Base-by-base conservation (phyloP, 371 early-diverging fungal genomes). In the Zancudomyces culisetae region DNA sequence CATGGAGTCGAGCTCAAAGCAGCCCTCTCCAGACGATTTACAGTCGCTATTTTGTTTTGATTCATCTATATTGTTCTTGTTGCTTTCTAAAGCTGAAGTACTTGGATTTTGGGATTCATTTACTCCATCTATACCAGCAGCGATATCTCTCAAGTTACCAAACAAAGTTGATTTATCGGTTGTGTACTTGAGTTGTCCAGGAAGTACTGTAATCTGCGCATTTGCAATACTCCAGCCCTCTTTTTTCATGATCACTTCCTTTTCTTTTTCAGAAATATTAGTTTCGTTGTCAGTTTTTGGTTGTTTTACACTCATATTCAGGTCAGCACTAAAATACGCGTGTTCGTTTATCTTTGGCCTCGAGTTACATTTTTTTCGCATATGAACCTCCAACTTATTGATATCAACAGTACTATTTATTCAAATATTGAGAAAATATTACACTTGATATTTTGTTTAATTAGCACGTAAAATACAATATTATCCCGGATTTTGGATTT, bases 351-450 rank as follows among this genome's bases (percentile, higher is more conserved):
- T 70, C 42, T 62, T 70, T 3, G 83, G 85, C 19, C 83, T 69
- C 12, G 78, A 62, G 57, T 83, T 83, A 59, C 90, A 89, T 42
- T 68, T 70, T 0, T 54, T 52, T 47, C 66, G 63, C 64, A 81
- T 57, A 57, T 89, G 90, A 12, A 61, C 53, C 43, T 79, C 76
- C 15, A 87, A 66, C 47, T 77, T 75, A 27, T 71, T 64, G 49
- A 75, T 69, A 55, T 74, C 75, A 0, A 83, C 76, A 0, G 87
- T 49, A 28, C 50, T 49, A 35, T 15, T 10, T 6, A n/a, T n/a
- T n/a, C n/a, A n/a, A n/a, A n/a, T n/a, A n/a, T n/a, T n/a, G n/a
- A n/a, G n/a, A n/a, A n/a, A n/a, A n/a, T n/a, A n/a, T n/a, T n/a
- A n/a, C n/a, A n/a, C n/a, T n/a, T 6, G 35, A 35, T 6, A 35